Conservation (phyloP, 768 basidiomycete genomes). For the Austroboletus festivus region DNA sequence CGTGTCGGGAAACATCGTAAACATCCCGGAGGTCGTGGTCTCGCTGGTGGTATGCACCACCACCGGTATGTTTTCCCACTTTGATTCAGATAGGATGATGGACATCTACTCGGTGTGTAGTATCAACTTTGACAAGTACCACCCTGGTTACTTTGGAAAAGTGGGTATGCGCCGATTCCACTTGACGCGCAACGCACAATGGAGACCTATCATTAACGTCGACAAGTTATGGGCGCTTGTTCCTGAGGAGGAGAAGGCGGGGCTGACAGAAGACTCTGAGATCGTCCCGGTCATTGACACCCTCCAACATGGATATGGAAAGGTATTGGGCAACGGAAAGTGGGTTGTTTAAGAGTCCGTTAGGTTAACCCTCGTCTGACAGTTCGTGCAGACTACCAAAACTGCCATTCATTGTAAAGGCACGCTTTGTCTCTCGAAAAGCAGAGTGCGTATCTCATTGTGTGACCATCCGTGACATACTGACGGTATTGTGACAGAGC, state of each 20-base stretch:
- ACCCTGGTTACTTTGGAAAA: constrained; percentile 99
- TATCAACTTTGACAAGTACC: constrained; percentile 98
- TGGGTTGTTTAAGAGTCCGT: constrained; percentile 38
- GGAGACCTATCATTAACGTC: constrained; percentile 97
- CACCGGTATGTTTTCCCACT: constrained; percentile 67
- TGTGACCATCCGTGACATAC: constrained; percentile 12
- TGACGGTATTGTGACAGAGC: constrained; percentile 35
- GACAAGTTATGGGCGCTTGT: constrained; percentile 96
- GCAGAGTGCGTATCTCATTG: constrained; percentile 59
- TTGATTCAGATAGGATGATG: background rate
- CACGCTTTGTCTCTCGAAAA: constrained; percentile 86
- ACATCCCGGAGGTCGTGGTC: constrained; percentile 99
- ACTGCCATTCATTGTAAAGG: constrained; percentile 96
- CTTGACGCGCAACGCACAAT: constrained; percentile 83
- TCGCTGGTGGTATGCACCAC: constrained; percentile 99
- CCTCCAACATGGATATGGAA: constrained; percentile 79
- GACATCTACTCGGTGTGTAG: constrained; percentile 35
- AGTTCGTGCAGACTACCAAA: constrained; percentile 62
- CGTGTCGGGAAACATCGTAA: constrained; percentile 99
- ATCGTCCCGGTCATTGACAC: constrained; percentile 96
- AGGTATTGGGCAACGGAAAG: constrained; percentile 93
- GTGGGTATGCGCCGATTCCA: constrained; percentile 99
- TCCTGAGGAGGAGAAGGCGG: constrained; percentile 79
- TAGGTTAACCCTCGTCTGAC: background rate
- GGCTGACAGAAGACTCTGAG: constrained; percentile 66